phyloP scores from a whole-genome alignment of 1,284 basidiomycete genomes.

The Moesziomyces globuligerus region DNA sequence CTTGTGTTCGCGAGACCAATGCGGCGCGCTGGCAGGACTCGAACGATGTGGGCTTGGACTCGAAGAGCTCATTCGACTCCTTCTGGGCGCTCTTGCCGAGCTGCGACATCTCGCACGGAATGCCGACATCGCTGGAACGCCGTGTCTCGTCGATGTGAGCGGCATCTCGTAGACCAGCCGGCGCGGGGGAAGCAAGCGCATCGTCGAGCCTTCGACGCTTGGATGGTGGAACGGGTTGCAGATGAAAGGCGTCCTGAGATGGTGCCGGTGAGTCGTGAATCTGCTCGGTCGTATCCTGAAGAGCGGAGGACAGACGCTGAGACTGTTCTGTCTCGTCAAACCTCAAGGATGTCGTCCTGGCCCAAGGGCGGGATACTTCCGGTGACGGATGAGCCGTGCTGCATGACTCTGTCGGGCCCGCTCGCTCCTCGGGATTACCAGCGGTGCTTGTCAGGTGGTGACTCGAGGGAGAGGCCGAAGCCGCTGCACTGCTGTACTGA shows the following conservation, averaged over 20 bases:
- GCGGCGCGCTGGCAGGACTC: not conserved
- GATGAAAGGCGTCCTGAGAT: conserved; percentile 16
- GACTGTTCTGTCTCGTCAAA: conserved; percentile 3
- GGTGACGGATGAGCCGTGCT: not conserved
- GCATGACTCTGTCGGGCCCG: not conserved
- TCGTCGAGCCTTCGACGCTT: conserved; percentile 37
- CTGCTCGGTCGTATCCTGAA: not conserved
- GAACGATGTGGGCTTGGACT: not conserved
- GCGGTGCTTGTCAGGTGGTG: not conserved
- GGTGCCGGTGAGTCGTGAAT: not conserved
- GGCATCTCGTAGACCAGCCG: not conserved
- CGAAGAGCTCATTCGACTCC: not conserved
- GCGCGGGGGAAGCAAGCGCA: not conserved
- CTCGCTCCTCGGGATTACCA: not conserved
- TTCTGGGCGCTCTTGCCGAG: not conserved
- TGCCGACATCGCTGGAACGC: conserved; percentile 24
- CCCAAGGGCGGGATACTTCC: conserved; percentile 7
- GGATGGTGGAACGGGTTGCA: conserved; percentile 25
- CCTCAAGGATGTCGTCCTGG: conserved; percentile 7
- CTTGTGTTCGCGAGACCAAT: not conserved
- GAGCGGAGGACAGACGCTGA: not conserved
- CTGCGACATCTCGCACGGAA: not conserved
- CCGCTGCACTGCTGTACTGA: no score
- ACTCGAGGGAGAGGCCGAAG: not conserved
- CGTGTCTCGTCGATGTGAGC: conserved; percentile 9